A percentile compares a stretch with the other conserved stretches of the same genome.
These are phyloP conservation scores for Zoysia japonica DNA, from an alignment of 176 grass and related monocot genomes.

Conservation along the genomic window DNA sequence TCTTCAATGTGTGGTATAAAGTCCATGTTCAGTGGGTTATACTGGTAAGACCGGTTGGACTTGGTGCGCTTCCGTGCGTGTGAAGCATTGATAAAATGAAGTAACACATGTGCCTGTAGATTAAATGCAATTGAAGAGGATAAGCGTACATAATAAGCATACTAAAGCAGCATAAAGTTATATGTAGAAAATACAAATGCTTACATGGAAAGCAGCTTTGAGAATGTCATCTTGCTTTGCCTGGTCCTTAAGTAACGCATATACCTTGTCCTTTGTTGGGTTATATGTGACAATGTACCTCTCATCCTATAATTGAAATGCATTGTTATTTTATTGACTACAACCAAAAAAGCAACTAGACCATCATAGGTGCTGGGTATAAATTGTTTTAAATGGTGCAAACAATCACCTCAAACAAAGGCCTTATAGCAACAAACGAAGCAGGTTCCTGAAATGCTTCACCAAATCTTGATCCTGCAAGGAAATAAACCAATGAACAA, in stretches of 20 bases:
- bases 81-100: slow-evolving; percentile 85
- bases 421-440: slow-evolving; percentile 75
- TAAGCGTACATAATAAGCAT: slow-evolving; percentile 26
- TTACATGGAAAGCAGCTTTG: slow-evolving; percentile 97
- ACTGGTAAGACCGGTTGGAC: slow-evolving; percentile 46
- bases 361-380: not conserved
- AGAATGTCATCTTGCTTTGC: slow-evolving; percentile 94
- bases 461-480: slow-evolving; percentile 81
- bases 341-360: slow-evolving; percentile 8
- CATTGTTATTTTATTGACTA: not conserved
- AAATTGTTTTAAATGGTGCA: not conserved
- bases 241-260: slow-evolving; percentile 97
- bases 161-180: slow-evolving; percentile 5
- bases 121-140: not conserved
- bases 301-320: slow-evolving; percentile 61
- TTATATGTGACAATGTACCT: slow-evolving; percentile 97
- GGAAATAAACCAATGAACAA: slow-evolving; percentile 5
- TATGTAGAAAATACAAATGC: slow-evolving; percentile 17
- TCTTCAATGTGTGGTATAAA: slow-evolving; percentile 79
- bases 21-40: slow-evolving; percentile 60
- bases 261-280: slow-evolving; percentile 91
- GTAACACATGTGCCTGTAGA: slow-evolving; percentile 85
- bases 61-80: slow-evolving; percentile 57
- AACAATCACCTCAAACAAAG: slow-evolving; percentile 79
- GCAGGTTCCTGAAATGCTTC: slow-evolving; percentile 95